These are phyloP conservation scores for Raphanus hybrid DNA, from an alignment of 441 rosid genomes.

Conservation along the genomic window DNA sequence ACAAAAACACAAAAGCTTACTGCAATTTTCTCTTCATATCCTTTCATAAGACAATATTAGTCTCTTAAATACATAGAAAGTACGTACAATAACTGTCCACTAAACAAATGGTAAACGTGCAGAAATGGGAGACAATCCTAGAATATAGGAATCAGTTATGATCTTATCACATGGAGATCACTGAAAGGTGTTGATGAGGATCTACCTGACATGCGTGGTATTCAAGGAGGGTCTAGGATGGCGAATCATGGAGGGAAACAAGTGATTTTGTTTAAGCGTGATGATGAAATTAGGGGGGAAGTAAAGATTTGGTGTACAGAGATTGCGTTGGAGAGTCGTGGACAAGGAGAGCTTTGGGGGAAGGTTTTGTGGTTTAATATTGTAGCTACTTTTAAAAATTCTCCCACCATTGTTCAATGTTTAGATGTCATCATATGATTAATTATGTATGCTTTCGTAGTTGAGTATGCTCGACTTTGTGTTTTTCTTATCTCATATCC, in stretches of 20 bases:
- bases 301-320: not conserved
- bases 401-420: constrained; percentile 2
- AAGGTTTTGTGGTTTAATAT: constrained; percentile 11
- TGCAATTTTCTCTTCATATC: no score
- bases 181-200: constrained; percentile 50
- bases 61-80: no score
- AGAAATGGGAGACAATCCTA: no score
- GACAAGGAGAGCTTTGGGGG: constrained; percentile 17
- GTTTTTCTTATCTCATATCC: not conserved
- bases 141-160: no score
- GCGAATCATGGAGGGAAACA: constrained; percentile 11
- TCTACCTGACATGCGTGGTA: not conserved
- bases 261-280: not conserved
- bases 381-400: not conserved
- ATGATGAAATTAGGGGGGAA: not conserved
- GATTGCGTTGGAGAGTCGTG: constrained; percentile 3
- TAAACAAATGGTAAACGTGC: no score
- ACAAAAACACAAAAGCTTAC: no score
- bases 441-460: not conserved
- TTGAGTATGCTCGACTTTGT: constrained; percentile 4
- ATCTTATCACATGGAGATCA: not conserved
- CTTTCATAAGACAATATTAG: no score
- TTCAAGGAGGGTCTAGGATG: not conserved
- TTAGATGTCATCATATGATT: not conserved
- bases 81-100: no score